phyloP scores from a whole-genome alignment of 164 flowering plant genomes.

The Kalanchoe fedtschenkoi region DNA sequence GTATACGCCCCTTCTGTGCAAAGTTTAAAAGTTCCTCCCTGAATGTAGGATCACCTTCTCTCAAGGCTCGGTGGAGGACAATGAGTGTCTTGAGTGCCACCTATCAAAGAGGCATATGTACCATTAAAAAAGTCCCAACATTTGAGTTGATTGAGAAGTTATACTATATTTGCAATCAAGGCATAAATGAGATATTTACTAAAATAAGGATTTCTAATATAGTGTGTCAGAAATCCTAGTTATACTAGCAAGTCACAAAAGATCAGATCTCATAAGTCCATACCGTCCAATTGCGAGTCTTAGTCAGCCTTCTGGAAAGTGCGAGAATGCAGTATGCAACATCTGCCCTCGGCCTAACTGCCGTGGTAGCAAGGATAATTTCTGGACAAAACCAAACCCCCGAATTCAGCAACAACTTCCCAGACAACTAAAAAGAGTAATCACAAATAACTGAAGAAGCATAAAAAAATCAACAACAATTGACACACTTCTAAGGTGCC shows the following conservation, averaged over 20 bases:
- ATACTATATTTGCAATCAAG: background rate
- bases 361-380: constrained; percentile 67
- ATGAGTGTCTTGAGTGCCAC: constrained; percentile 88
- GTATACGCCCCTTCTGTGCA: constrained; percentile 70
- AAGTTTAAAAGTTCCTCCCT: constrained; percentile 82
- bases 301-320: constrained; percentile 63
- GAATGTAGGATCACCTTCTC: constrained; percentile 97
- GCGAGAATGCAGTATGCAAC: constrained; percentile 89
- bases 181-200: background rate
- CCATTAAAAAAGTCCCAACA: background rate
- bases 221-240: background rate
- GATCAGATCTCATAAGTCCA: background rate
- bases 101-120: constrained; percentile 25
- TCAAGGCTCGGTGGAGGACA: constrained; percentile 75
- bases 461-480: background rate
- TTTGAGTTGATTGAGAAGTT: background rate
- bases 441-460: constrained; percentile 7
- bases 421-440: background rate
- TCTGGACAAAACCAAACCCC: constrained; percentile 33
- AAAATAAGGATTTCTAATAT: background rate
- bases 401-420: constrained; percentile 3
- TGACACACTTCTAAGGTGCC: constrained; percentile 77
- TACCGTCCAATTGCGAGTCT: constrained; percentile 98
- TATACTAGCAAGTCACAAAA: background rate
- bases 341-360: constrained; percentile 87